Conservation (phyloP, 108 stramenopile species). For the Nitzschia palea region DNA sequence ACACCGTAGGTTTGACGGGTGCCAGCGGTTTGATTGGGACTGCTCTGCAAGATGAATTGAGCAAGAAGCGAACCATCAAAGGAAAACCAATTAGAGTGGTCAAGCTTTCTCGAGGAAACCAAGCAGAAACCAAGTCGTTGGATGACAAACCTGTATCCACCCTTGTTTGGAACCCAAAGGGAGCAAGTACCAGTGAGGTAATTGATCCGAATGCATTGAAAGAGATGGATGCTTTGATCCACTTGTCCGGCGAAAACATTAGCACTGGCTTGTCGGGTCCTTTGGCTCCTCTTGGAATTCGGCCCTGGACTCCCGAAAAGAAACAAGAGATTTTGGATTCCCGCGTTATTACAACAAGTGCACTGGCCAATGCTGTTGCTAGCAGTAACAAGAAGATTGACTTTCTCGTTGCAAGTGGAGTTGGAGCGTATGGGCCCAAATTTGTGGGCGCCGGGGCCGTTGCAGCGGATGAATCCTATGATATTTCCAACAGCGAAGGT, state of each 20-base stretch:
- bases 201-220: constrained; percentile 28
- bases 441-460: constrained; percentile 25
- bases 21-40: constrained; percentile 51
- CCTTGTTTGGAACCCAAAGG: constrained; percentile 51
- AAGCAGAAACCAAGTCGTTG: constrained; percentile 6
- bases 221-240: constrained; percentile 48
- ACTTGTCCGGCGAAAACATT: constrained; percentile 55
- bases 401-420: constrained; percentile 47
- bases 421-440: constrained; percentile 54
- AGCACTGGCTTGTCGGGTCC: constrained; percentile 45
- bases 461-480: constrained; percentile 43
- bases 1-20: constrained; percentile 55
- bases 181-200: constrained; percentile 7
- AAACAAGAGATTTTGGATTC: constrained; percentile 53
- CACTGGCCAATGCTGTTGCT: constrained; percentile 37
- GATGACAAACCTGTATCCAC: constrained; percentile 16
- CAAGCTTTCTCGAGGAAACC: constrained; percentile 14
- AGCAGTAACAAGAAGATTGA: constrained; percentile 13
- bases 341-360: constrained; percentile 35
- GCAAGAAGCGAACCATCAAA: constrained; percentile 20
- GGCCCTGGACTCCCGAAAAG: constrained; percentile 53
- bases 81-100: constrained; percentile 57
- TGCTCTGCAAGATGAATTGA: constrained; percentile 48
- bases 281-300: constrained; percentile 51
- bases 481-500: constrained; percentile 34